Percentiles rank a stretch among this genome's conserved stretches.
Evolutionary conservation across 1,284 basidiomycete species (phyloP).

Genomic region (Moesziomyces aphidis): DNA sequence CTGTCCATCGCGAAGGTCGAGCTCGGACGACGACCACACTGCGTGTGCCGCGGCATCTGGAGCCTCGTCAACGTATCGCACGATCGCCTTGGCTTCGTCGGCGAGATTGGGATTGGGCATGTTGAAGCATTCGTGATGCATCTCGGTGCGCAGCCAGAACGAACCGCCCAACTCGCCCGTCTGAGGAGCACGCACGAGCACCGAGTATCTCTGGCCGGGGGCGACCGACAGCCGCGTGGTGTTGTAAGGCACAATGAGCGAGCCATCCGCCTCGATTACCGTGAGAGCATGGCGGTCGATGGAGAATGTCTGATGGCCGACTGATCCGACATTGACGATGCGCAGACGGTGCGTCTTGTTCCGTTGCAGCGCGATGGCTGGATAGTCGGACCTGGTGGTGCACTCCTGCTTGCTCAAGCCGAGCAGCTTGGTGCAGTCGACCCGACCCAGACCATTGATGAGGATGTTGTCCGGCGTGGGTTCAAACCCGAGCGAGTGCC

Average conservation of each 20-base stretch:
- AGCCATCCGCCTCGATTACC: slow-evolving; percentile 71
- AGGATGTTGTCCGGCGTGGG: slow-evolving; percentile 70
- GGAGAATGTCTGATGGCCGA: slow-evolving; percentile 63
- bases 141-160: slow-evolving; percentile 47
- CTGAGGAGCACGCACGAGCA: slow-evolving; percentile 64
- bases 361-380: slow-evolving; percentile 34
- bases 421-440: slow-evolving; percentile 37
- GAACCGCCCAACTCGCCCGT: slow-evolving; percentile 2
- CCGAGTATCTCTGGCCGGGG: slow-evolving; percentile 72
- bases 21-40: too few species aligned
- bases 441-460: slow-evolving; percentile 72
- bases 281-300: slow-evolving; percentile 70
- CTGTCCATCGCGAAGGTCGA: too few species aligned
- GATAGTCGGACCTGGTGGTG: slow-evolving; percentile 6
- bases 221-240: slow-evolving; percentile 69
- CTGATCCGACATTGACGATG: slow-evolving; percentile 67
- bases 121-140: slow-evolving; percentile 69
- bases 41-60: too few species aligned
- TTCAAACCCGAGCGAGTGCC: slow-evolving; percentile 49
- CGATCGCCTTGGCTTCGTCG: slow-evolving; percentile 61
- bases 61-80: slow-evolving; percentile 56
- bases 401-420: slow-evolving; percentile 7
- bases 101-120: slow-evolving; percentile 67
- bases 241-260: slow-evolving; percentile 67
- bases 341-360: slow-evolving; percentile 72